Evolutionary conservation across 495 filamentous ascomycete species (phyloP).

Genomic region (Penicillium fimorum): DNA sequence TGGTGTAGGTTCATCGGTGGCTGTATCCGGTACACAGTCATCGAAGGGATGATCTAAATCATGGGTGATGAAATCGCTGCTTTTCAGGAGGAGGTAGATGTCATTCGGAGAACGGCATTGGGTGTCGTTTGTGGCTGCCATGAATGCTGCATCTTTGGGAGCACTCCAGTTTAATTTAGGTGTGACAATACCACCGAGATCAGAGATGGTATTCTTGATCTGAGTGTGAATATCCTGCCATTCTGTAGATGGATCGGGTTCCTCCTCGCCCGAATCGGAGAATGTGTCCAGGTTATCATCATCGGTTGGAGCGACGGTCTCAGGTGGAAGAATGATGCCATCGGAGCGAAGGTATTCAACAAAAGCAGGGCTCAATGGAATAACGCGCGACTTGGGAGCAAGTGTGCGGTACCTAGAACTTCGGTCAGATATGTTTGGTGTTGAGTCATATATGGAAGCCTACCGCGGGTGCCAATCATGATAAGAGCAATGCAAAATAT

Average conservation of each 20-base stretch:
- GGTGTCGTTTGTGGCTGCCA: constrained; percentile 82
- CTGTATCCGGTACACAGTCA: constrained; percentile 56
- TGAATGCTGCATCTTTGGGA: constrained; percentile 97
- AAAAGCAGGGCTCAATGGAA: constrained; percentile 73
- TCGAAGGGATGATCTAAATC: constrained; percentile 93
- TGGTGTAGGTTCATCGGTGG: constrained; percentile 1
- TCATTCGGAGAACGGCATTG: constrained; percentile 86
- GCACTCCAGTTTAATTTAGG: constrained; percentile 98
- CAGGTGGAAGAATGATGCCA: constrained; percentile 81
- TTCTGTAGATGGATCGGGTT: constrained; percentile 54
- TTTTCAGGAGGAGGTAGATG: constrained; percentile 89
- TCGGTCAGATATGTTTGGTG: neutral
- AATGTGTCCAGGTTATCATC: constrained; percentile 39
- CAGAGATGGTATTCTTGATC: constrained; percentile 71
- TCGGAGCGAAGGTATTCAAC: constrained; percentile 86
- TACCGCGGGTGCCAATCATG: constrained; percentile 79
- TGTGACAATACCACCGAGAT: constrained; percentile 76
- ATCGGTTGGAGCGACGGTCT: constrained; percentile 33
- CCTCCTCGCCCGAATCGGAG: constrained; percentile 45
- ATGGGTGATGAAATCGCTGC: constrained; percentile 88
- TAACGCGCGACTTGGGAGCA: constrained; percentile 79
- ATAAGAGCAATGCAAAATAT: constrained; percentile 93
- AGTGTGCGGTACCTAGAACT: constrained; percentile 67
- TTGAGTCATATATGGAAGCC: constrained; percentile 11
- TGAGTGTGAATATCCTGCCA: constrained; percentile 72